A percentile compares a stretch with the other conserved stretches of the same genome.
Evolutionary conservation across 805 yeast species (phyloP).

Genomic region (Candida ovalis): DNA sequence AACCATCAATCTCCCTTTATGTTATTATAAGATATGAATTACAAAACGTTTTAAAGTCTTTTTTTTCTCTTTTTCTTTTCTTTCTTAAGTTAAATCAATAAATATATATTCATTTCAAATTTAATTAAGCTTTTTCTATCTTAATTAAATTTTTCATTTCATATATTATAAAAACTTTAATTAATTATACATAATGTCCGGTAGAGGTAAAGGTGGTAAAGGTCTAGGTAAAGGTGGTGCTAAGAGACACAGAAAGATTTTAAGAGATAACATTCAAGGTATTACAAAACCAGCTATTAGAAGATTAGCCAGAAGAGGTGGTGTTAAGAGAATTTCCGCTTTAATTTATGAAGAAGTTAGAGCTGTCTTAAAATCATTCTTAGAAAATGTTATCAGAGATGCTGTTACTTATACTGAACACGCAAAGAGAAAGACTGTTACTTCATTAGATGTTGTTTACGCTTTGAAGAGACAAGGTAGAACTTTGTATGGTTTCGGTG

Average conservation of each 20-base stretch:
- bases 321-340: slow-evolving; percentile 99
- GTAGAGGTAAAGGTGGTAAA: slow-evolving; percentile 99
- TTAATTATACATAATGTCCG: slow-evolving; percentile 63
- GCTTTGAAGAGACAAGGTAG: slow-evolving; percentile 99
- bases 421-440: slow-evolving; percentile 99
- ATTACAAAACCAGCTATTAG: slow-evolving; percentile 99
- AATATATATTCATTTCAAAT: neutral
- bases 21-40: neutral
- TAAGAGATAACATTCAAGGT: slow-evolving; percentile 99
- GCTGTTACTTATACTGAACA: slow-evolving; percentile 99
- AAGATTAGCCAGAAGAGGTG: slow-evolving; percentile 99
- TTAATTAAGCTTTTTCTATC: neutral
- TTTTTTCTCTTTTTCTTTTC: neutral
- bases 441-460: slow-evolving; percentile 97
- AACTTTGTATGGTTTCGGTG: slow-evolving; percentile 99
- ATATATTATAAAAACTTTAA: neutral
- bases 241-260: slow-evolving; percentile 99
- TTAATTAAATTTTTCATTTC: neutral
- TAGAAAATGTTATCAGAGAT: slow-evolving; percentile 96
- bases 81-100: neutral
- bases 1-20: neutral
- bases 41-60: too few relatives aligned
- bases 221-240: slow-evolving; percentile 99
- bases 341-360: slow-evolving; percentile 98
- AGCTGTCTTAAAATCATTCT: slow-evolving; percentile 91